Conservation (phyloP, 106 monocot species). For the Vanilla planifolia region DNA sequence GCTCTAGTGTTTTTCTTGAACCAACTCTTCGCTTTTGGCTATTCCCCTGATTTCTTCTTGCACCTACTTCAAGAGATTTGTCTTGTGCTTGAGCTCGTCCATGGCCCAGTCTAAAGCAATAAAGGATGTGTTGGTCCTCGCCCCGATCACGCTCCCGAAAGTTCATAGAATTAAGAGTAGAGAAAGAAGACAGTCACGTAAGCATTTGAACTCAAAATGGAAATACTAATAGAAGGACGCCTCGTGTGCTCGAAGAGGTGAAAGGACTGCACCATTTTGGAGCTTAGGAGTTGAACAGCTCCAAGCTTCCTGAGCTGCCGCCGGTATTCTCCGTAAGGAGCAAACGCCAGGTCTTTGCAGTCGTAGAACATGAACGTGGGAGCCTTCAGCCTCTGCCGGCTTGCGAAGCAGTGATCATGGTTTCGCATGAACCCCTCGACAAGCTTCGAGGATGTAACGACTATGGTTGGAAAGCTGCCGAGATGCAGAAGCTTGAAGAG, state of each 20-base stretch:
- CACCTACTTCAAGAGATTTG: conserved; percentile 1
- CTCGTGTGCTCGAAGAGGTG: conserved; percentile 1
- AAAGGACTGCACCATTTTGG: conserved; percentile 7
- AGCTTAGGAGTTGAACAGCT: conserved; percentile 9
- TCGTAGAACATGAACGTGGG: not conserved
- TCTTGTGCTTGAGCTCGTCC: conserved; percentile 8
- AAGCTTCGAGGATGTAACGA: conserved; percentile 18
- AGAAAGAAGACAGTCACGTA: not conserved
- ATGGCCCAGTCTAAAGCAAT: conserved; percentile 8
- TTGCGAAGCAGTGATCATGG: conserved; percentile 14
- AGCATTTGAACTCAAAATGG: too few relatives aligned
- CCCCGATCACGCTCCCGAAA: conserved; percentile 12
- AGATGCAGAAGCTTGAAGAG: conserved; percentile 28
- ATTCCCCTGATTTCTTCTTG: conserved; percentile 12
- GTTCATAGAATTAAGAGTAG: not conserved
- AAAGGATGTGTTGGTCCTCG: conserved; percentile 14
- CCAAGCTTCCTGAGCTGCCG: conserved; percentile 14
- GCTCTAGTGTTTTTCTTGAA: not conserved
- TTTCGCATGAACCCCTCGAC: conserved; percentile 15
- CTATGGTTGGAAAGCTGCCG: conserved; percentile 13
- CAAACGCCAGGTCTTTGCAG: conserved; percentile 5
- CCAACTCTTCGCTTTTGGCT: not conserved
- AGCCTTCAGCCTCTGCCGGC: not conserved
- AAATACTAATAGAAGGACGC: too few relatives aligned
- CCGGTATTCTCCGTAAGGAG: conserved; percentile 25